Percentiles rank a stretch among this genome's conserved stretches.
Evolutionary conservation across 306 rosid genomes (phyloP).

Genomic region (Cotoneaster glaucophyllus): DNA sequence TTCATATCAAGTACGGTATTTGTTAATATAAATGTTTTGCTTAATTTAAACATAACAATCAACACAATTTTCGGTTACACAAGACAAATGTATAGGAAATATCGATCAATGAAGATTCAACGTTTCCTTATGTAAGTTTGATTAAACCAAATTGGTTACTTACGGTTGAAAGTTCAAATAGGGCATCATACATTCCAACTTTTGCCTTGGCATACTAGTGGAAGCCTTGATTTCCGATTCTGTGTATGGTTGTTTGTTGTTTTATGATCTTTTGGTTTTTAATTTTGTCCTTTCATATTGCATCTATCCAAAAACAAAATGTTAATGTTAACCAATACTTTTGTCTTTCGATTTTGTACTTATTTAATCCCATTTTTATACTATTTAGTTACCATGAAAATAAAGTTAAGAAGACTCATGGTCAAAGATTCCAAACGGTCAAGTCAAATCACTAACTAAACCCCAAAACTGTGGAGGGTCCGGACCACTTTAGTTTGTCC

Average conservation of each 20-base stretch:
- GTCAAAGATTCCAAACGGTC: constrained; percentile 5
- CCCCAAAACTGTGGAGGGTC: constrained; percentile 10
- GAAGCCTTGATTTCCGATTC: neutral
- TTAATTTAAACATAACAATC: neutral
- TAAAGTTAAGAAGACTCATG: neutral
- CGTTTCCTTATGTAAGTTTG: neutral
- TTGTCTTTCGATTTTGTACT: neutral
- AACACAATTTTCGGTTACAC: neutral
- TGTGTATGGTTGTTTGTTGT: neutral
- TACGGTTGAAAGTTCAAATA: neutral
- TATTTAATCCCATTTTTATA: neutral
- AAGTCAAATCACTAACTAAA: constrained; percentile 18
- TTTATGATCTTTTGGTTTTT: neutral
- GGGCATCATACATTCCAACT: neutral
- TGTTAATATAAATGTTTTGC: no score
- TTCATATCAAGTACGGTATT: no score
- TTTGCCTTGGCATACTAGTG: neutral
- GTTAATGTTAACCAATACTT: neutral
- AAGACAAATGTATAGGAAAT: neutral
- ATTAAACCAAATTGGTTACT: neutral
- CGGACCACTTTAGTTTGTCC: constrained; percentile 18
- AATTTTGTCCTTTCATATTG: neutral
- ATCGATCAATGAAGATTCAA: neutral
- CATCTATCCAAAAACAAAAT: neutral
- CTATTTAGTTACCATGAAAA: neutral